Percentiles rank a stretch among this genome's conserved stretches.
Evolutionary conservation across 2,329 filamentous ascomycete species (phyloP).

Genomic region (Stagonosporopsis cucurbitacearum): DNA sequence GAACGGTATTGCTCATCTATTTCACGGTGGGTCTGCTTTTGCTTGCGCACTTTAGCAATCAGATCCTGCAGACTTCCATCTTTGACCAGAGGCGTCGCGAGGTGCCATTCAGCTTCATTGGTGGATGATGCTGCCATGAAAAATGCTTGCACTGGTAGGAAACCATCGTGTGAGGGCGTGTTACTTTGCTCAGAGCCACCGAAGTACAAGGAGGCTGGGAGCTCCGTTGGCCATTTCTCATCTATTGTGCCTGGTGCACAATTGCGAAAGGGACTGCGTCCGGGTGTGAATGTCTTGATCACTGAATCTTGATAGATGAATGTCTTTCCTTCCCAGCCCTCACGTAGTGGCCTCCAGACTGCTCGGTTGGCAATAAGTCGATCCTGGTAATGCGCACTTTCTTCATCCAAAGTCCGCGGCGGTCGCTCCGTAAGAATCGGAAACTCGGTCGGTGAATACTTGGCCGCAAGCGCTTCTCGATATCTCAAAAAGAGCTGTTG

Average conservation of each 20-base stretch:
- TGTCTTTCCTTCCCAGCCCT: slow-evolving; percentile 35
- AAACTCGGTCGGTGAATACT: slow-evolving; percentile 32
- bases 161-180: slow-evolving; percentile 12
- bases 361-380: slow-evolving; percentile 28
- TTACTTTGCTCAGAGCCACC: slow-evolving; percentile 12
- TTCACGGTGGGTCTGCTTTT: slow-evolving; percentile 8
- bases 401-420: slow-evolving; percentile 11
- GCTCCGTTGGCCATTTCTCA: slow-evolving; percentile 36
- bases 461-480: slow-evolving; percentile 26
- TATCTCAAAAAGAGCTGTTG: slow-evolving; percentile 28
- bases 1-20: slow-evolving; percentile 41
- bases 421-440: background rate
- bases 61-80: slow-evolving; percentile 24
- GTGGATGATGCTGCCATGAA: slow-evolving; percentile 26
- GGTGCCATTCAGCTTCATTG: slow-evolving; percentile 26
- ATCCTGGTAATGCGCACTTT: slow-evolving; percentile 20
- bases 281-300: slow-evolving; percentile 38
- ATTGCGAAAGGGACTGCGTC: slow-evolving; percentile 35
- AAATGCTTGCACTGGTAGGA: slow-evolving; percentile 27
- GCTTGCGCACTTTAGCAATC: slow-evolving; percentile 7
- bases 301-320: slow-evolving; percentile 29
- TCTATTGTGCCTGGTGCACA: slow-evolving; percentile 21
- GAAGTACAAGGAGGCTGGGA: slow-evolving; percentile 34
- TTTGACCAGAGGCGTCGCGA: slow-evolving; percentile 27
- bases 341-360: slow-evolving; percentile 29